phyloP scores from a whole-genome alignment of 129 eudicot genomes.

The Chrysanthemum makinoi region DNA sequence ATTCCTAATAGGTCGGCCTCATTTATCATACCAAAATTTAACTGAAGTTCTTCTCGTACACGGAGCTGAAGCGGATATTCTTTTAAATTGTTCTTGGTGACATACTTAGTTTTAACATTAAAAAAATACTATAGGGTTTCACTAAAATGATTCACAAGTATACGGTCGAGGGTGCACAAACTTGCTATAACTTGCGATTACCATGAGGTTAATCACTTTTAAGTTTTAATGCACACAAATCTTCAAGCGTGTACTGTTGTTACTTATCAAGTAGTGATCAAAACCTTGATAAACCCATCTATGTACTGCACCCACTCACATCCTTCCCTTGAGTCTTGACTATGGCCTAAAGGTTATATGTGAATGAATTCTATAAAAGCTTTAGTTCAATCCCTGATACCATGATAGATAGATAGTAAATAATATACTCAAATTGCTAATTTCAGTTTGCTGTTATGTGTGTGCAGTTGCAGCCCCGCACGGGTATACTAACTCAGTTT shows the following conservation, averaged over 20 bases:
- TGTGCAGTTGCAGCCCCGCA: no score
- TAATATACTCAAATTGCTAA: not conserved
- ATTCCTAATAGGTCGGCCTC: not conserved
- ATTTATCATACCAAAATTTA: conserved; percentile 1
- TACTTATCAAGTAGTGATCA: no score
- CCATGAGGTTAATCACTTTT: no score
- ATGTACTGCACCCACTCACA: not conserved
- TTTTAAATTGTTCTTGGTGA: conserved; percentile 3
- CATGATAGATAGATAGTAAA: not conserved
- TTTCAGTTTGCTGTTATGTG: no score
- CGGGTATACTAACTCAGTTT: no score
- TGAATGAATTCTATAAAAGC: not conserved
- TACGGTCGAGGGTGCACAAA: no score
- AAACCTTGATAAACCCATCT: conserved; percentile 1
- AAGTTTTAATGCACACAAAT: no score
- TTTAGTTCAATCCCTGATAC: not conserved
- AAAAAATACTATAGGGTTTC: conserved; percentile 3
- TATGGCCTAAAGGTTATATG: not conserved
- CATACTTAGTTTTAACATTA: not conserved
- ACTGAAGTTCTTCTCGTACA: not conserved
- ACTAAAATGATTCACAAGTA: no score
- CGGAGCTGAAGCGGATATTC: not conserved
- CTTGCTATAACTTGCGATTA: no score
- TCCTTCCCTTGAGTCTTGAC: not conserved
- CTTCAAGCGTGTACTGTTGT: no score